phyloP scores from a whole-genome alignment of 257 asterid genomes.

The Gynochthodes officinalis region DNA sequence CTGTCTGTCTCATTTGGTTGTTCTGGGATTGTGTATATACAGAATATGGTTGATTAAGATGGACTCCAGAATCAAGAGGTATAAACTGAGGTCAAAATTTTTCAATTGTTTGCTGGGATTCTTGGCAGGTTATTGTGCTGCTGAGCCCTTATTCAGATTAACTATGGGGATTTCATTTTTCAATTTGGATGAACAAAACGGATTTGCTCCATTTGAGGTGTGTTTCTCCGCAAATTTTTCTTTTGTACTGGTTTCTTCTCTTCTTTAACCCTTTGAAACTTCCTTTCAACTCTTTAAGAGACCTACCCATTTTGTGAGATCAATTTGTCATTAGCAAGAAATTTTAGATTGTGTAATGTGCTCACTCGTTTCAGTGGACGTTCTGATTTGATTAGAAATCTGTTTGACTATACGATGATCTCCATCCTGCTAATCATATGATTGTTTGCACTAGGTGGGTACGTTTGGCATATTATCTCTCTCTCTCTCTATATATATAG shows the following conservation, averaged over 20 bases:
- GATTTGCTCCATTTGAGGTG: constrained; percentile 79
- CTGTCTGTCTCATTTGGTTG: constrained; percentile 52
- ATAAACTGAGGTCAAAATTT: constrained; percentile 52
- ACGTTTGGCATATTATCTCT: not conserved
- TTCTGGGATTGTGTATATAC: constrained; percentile 54
- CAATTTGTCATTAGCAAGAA: not conserved
- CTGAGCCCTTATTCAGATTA: constrained; percentile 61
- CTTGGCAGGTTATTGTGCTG: constrained; percentile 59
- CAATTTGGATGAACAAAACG: constrained; percentile 47
- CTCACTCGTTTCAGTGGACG: not conserved
- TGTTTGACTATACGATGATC: not conserved
- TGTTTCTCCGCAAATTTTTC: not conserved
- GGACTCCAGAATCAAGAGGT: constrained; percentile 39
- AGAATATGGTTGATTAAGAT: constrained; percentile 51
- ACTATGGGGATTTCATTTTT: constrained; percentile 58
- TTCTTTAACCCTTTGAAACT: not conserved
- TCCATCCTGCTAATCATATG: not conserved
- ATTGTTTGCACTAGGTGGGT: not conserved
- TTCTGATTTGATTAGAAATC: not conserved
- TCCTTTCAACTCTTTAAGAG: not conserved
- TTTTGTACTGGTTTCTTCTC: not conserved
- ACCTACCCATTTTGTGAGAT: not conserved
- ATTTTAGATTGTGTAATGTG: not conserved
- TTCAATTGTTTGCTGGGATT: constrained; percentile 54
- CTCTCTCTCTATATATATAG: not conserved